Evolutionary conservation across 2,329 filamentous ascomycete genomes (phyloP).

Genomic region (Karstenula rhodostoma): DNA sequence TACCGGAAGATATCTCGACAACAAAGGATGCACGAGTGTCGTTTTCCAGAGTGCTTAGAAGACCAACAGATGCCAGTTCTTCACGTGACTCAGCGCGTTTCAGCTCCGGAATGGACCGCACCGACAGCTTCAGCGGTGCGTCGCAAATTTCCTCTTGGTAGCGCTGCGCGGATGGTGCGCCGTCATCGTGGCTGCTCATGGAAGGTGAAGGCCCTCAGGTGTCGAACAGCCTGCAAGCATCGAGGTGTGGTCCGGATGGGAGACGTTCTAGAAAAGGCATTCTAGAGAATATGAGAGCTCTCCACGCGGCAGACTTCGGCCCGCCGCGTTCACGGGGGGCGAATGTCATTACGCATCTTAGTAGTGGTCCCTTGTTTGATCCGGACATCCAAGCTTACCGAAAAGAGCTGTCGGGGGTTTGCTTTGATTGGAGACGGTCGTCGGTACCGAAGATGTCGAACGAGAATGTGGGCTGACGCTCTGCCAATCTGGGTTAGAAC

Average conservation of each 20-base stretch:
- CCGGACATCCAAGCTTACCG: neutral
- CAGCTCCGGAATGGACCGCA: constrained; percentile 19
- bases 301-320: neutral
- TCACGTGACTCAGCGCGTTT: constrained; percentile 15
- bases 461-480: neutral
- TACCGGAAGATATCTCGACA: constrained; percentile 18
- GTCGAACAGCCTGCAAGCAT: neutral
- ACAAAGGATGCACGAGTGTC: constrained; percentile 39
- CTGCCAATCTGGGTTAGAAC: neutral
- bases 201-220: neutral
- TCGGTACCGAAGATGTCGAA: neutral
- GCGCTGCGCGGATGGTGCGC: constrained; percentile 9
- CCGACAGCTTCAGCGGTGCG: constrained; percentile 13
- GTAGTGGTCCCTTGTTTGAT: neutral
- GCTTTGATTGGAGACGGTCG: neutral
- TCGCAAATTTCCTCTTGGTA: constrained; percentile 12
- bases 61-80: constrained; percentile 20
- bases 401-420: neutral
- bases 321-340: neutral
- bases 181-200: constrained; percentile 1
- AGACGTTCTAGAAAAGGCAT: neutral
- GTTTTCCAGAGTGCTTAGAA: constrained; percentile 33
- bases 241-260: neutral
- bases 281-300: neutral
- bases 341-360: neutral